Conservation (phyloP, 768 basidiomycete species). For the Mycena latifolia region DNA sequence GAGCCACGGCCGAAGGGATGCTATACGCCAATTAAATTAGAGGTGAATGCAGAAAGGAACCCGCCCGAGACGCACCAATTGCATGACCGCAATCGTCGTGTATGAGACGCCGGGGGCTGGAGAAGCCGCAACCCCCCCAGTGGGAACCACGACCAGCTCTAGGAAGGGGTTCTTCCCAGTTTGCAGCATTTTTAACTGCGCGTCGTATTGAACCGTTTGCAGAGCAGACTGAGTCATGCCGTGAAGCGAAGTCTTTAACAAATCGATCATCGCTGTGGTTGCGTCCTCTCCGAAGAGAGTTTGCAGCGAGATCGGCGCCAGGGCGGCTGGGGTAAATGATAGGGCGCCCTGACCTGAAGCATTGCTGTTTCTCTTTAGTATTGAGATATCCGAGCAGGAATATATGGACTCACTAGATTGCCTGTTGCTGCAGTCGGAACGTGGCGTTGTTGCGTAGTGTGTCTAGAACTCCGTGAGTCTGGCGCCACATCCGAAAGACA, state of each 20-base stretch:
- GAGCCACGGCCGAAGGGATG: constrained; percentile 3
- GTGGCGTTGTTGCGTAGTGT: not conserved
- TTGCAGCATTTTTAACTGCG: not conserved
- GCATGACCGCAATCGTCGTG: not conserved
- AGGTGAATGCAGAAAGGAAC: too few relatives aligned
- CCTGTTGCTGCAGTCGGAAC: not conserved
- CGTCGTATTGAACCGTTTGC: not conserved
- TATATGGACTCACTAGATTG: too few relatives aligned
- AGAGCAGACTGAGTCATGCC: not conserved
- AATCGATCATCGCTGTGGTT: not conserved
- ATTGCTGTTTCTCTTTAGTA: too few relatives aligned
- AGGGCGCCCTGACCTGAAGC: too few relatives aligned
- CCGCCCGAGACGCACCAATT: constrained; percentile 1
- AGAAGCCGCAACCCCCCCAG: not conserved
- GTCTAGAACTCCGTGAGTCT: not conserved
- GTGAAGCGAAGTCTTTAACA: not conserved
- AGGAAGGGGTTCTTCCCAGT: not conserved
- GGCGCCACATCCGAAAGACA: not conserved
- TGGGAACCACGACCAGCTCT: not conserved
- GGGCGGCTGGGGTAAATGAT: not conserved
- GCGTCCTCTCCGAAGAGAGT: not conserved
- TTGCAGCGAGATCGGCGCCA: not conserved
- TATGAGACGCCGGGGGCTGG: not conserved
- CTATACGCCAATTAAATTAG: not conserved
- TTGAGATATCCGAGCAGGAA: too few relatives aligned